Percentiles rank a stretch among this genome's conserved stretches.
Conservation (phyloP, 805 yeast genomes). For the Jamesozyma jinghongensis region DNA sequence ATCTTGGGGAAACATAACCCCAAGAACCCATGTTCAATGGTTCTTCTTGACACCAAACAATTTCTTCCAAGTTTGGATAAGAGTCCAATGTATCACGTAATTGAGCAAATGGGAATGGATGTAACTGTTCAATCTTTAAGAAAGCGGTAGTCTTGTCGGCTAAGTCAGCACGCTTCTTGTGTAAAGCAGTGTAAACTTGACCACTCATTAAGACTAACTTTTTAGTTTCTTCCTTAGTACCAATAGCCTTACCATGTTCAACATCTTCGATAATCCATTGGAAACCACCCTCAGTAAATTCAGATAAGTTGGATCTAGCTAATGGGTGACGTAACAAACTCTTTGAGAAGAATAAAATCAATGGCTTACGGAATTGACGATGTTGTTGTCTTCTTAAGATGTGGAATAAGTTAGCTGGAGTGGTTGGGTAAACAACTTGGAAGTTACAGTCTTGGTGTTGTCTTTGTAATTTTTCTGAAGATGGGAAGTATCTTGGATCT, state of each 20-base stretch:
- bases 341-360: conserved; percentile 83
- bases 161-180: conserved; percentile 74
- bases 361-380: conserved; percentile 94
- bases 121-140: conserved; percentile 85
- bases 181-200: conserved; percentile 89
- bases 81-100: conserved; percentile 71
- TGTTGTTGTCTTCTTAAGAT: conserved; percentile 97
- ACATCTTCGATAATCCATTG: conserved; percentile 93
- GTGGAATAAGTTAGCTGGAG: conserved; percentile 96
- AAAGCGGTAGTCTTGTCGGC: conserved; percentile 80
- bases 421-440: conserved; percentile 97
- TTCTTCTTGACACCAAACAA: conserved; percentile 98
- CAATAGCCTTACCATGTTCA: conserved; percentile 72
- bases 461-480: conserved; percentile 78
- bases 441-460: conserved; percentile 98
- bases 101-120: conserved; percentile 98
- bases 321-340: conserved; percentile 93
- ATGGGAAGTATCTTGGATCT: conserved; percentile 91
- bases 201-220: conserved; percentile 80
- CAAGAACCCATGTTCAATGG: conserved; percentile 95
- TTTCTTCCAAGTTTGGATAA: conserved; percentile 76
- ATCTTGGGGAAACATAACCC: conserved; percentile 74
- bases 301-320: conserved; percentile 76
- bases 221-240: conserved; percentile 73
- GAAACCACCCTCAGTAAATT: conserved; percentile 88